Evolutionary conservation across 176 grass and related monocot species (phyloP).

Genomic region (Poa annua): DNA sequence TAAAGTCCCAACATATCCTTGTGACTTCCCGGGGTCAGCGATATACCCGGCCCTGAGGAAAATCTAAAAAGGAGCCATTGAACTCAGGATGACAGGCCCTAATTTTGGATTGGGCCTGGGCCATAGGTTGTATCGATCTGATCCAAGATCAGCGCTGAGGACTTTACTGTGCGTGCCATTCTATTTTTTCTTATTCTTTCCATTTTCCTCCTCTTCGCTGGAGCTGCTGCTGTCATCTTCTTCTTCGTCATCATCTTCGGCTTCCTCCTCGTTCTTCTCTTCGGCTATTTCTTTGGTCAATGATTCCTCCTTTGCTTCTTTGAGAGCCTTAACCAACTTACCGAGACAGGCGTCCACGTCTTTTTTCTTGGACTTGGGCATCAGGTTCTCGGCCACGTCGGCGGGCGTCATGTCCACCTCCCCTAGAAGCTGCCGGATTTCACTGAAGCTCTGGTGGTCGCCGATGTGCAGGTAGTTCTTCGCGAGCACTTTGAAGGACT

Average conservation of each 20-base stretch:
- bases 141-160: not conserved
- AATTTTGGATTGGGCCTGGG: too few species aligned
- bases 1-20: too few species aligned
- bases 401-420: not conserved
- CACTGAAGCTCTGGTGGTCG: not conserved
- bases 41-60: too few species aligned
- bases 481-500: constrained; percentile 57
- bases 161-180: not conserved
- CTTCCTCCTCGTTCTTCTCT: not conserved
- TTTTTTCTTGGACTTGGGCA: not conserved
- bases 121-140: too few species aligned
- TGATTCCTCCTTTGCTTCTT: not conserved
- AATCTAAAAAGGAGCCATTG: too few species aligned
- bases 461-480: constrained; percentile 45
- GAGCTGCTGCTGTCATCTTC: not conserved
- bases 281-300: not conserved
- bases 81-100: too few species aligned
- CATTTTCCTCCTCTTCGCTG: not conserved
- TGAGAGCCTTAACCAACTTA: not conserved
- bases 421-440: not conserved
- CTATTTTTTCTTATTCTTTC: not conserved
- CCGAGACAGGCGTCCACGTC: not conserved
- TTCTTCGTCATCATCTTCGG: not conserved
- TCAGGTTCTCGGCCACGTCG: not conserved
- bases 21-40: too few species aligned